phyloP scores from a whole-genome alignment of 495 filamentous ascomycete genomes.

The Aspergillus bertholletiae region DNA sequence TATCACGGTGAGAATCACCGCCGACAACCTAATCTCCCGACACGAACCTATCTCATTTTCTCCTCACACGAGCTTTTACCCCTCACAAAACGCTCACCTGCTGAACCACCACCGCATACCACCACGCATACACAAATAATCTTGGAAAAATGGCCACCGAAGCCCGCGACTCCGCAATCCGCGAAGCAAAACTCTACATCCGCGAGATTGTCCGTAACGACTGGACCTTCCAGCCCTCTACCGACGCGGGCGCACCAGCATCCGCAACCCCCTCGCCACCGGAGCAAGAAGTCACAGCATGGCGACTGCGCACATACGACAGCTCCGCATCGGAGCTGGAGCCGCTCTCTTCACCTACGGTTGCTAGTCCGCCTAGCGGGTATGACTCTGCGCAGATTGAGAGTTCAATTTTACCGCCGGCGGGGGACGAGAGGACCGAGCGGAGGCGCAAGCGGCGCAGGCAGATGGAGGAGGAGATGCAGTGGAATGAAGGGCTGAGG shows the following conservation, averaged over 20 bases:
- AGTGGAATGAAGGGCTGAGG: slow-evolving; percentile 77
- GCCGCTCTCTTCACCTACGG: slow-evolving; percentile 24
- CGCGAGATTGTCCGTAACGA: slow-evolving; percentile 42
- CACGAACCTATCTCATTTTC: too few species aligned
- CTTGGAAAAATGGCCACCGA: slow-evolving; percentile 20
- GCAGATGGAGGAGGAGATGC: slow-evolving; percentile 66
- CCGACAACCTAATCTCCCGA: background rate
- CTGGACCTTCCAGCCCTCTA: slow-evolving; percentile 37
- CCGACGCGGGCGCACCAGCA: slow-evolving; percentile 22
- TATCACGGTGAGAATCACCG: too few species aligned
- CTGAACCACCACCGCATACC: background rate
- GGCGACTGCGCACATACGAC: slow-evolving; percentile 42
- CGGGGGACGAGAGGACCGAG: slow-evolving; percentile 16
- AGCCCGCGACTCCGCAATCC: slow-evolving; percentile 39
- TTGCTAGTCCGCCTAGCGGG: slow-evolving; percentile 16
- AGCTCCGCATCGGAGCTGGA: slow-evolving; percentile 43
- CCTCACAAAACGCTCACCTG: background rate
- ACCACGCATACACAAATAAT: background rate
- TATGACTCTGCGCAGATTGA: slow-evolving; percentile 3
- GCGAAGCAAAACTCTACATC: slow-evolving; percentile 39
- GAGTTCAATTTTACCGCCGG: slow-evolving; percentile 1
- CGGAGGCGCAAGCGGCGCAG: slow-evolving; percentile 58
- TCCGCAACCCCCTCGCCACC: slow-evolving; percentile 23
- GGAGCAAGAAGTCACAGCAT: slow-evolving; percentile 32
- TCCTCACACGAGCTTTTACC: background rate